phyloP scores from a whole-genome alignment of 2,329 filamentous ascomycete species.

The Nigrospora sphaerica region DNA sequence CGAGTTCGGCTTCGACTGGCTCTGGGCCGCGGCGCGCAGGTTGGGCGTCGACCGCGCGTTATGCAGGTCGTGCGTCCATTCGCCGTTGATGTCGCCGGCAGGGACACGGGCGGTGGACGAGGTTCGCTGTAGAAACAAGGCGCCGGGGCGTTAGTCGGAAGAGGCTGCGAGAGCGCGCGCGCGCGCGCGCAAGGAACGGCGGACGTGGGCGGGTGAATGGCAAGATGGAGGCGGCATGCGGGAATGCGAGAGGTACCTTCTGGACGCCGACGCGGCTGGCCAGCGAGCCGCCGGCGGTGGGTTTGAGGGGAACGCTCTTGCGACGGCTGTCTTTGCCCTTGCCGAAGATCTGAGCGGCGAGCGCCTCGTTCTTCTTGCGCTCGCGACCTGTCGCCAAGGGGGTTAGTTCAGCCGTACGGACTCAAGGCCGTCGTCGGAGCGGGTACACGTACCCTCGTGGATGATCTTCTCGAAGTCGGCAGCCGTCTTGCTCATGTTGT shows the following conservation, averaged over 20 bases:
- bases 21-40: slow-evolving; percentile 30
- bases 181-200: not conserved
- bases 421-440: not conserved
- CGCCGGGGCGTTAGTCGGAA: no score
- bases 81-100: slow-evolving; percentile 53
- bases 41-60: slow-evolving; percentile 32
- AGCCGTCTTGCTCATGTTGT: slow-evolving; percentile 34
- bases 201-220: slow-evolving; percentile 1
- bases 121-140: slow-evolving; percentile 21
- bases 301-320: slow-evolving; percentile 47
- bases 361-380: slow-evolving; percentile 62
- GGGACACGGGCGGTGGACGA: slow-evolving; percentile 24
- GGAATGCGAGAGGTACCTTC: slow-evolving; percentile 44
- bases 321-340: slow-evolving; percentile 48
- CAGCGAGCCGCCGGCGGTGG: slow-evolving; percentile 46
- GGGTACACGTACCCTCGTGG: slow-evolving; percentile 33
- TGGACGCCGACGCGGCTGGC: slow-evolving; percentile 67
- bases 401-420: not conserved
- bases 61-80: slow-evolving; percentile 69
- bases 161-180: no score
- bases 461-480: slow-evolving; percentile 50
- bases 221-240: not conserved
- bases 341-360: slow-evolving; percentile 68
- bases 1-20: slow-evolving; percentile 26
- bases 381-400: slow-evolving; percentile 43